Evolutionary conservation across 2,329 filamentous ascomycete species (phyloP), one percentile per base, ranked within the genome.

Genomic region (Fonsecaea pugnacius): DNA sequence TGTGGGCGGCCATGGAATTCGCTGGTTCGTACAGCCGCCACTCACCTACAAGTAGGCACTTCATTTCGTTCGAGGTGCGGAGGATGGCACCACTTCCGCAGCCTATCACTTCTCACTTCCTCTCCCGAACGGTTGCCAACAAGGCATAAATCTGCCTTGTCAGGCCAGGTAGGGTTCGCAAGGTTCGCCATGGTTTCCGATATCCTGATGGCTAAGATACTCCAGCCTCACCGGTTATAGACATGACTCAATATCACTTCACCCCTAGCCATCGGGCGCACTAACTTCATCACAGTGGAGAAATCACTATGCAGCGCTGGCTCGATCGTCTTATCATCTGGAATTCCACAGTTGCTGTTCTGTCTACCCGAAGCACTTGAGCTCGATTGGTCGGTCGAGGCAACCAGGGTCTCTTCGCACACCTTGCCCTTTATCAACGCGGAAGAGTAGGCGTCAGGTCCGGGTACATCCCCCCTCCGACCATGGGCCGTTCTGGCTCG

Each of bases 191-290:
- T 16, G 38, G 16, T n/a, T n/a, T n/a, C 38, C n/a, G 38, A n/a
- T 16, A n/a, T 16, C 38, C 38, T 16, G 14, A n/a, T n/a, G 18
- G 18, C 16, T 48, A 14, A 48, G 8, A 48, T 12, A 7, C 43
- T 27, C 16, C 43, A 48, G 43, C 43, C 43, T 48, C 43, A 48
- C 43, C 43, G 21, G 43, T 48, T 48, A 21, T 48, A 24, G 16
- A 43, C 43, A 48, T 48, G 43, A 24, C 9, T 27, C 21, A 30
- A 30, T 30, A 27, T 48, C 43, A 12, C 43, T 27, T 48, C 43
- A 43, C 9, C 43, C 21, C 4, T 21, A 24, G 3, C 12, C 43
- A 7, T 10, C 3, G 18, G 18, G 6, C 3, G 24, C 21, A 10
- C 43, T 48, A 48, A 48, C 43, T 27, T 24, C 12, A 27, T 27